Evolutionary conservation across 2,329 filamentous ascomycete species (phyloP), one percentile per base, ranked within the genome.

Genomic region (Fusarium devonianum): DNA sequence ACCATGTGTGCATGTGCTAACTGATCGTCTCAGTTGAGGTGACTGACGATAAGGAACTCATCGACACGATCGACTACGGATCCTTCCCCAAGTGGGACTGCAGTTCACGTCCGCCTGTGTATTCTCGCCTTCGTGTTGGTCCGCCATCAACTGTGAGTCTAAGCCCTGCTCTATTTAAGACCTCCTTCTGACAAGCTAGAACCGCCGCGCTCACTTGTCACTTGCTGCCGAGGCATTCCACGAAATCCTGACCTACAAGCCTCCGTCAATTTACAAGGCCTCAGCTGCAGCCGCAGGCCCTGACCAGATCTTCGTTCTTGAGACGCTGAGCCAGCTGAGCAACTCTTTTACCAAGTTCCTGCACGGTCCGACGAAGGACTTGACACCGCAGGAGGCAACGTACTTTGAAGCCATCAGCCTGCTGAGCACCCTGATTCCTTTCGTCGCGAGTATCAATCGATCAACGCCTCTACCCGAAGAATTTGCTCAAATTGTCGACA

Each of bases 161-260:
- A 7, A 13, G 13, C 7, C n/a, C 2, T 6, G 14, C 4, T 22
- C 6, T 10, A 3, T 7, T 12, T 7, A 7, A 25, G 3, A 12
- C 1, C 10, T 4, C 3, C 5, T 22, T 2, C 19, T 30, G 11
- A 18, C 61, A 1, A 3, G 14, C 3, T 50, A 84, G 80, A 77
- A 76, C 51, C 67, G 68, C 2, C 77, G 82, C 3, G 73, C 73
- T 2, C 82, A 82, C 34, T 64, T 84, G 0, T 67, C 70, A 0
- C 62, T 84, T 10, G 66, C 81, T 1, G 62, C 77, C 1, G 82
- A 85, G 56, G 73, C 74, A 4, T 83, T 81, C 60, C 70, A 82
- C 11, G 78, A 82, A 36, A 54, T 80, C 2, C 64, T 84, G 5
- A 62, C 65, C 17, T 78, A 77, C 62, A 79, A 76, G 40, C 72